These are phyloP conservation scores for Diaporthe australafricana DNA, from an alignment of 2,329 filamentous ascomycete genomes.

Conservation along the genomic window DNA sequence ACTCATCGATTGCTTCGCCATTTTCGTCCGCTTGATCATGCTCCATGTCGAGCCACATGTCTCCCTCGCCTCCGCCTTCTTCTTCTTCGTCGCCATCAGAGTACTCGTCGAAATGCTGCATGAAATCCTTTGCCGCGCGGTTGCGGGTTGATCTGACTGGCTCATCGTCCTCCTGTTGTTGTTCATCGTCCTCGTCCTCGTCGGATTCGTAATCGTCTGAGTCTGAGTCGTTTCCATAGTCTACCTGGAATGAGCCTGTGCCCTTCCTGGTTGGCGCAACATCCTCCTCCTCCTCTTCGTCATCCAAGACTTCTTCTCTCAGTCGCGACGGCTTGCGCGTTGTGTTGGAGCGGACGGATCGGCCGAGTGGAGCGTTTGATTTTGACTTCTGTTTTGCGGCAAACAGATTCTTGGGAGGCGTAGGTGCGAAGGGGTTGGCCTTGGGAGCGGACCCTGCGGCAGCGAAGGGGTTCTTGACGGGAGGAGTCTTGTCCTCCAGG, in stretches of 20 bases:
- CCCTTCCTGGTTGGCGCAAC: conserved; percentile 45
- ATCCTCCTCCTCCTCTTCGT: conserved; percentile 52
- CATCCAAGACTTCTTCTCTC: conserved; percentile 55
- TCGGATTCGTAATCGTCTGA: conserved; percentile 51
- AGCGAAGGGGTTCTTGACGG: conserved; percentile 34
- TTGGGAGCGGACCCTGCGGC: conserved; percentile 28
- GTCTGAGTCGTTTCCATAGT: conserved; percentile 53
- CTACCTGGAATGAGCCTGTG: conserved; percentile 46
- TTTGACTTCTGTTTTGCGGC: conserved; percentile 46
- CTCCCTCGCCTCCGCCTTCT: conserved; percentile 55
- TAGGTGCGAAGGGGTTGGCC: conserved; percentile 35
- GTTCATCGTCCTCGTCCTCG: conserved; percentile 52
- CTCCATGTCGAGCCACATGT: conserved; percentile 63
- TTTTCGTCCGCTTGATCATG: conserved; percentile 52
- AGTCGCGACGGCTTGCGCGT: conserved; percentile 62
- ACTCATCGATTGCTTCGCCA: conserved; percentile 55
- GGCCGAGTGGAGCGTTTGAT: conserved; percentile 58
- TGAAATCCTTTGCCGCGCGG: conserved; percentile 46
- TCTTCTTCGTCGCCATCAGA: conserved; percentile 30
- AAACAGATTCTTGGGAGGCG: conserved; percentile 52
- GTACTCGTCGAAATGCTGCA: conserved; percentile 43
- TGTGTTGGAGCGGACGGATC: conserved; percentile 56
- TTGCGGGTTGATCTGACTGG: conserved; percentile 36
- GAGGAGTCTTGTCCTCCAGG: conserved; percentile 30
- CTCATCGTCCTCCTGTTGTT: conserved; percentile 53